Evolutionary conservation across 2,329 filamentous ascomycete genomes (phyloP).

Genomic region (Fusarium citri): DNA sequence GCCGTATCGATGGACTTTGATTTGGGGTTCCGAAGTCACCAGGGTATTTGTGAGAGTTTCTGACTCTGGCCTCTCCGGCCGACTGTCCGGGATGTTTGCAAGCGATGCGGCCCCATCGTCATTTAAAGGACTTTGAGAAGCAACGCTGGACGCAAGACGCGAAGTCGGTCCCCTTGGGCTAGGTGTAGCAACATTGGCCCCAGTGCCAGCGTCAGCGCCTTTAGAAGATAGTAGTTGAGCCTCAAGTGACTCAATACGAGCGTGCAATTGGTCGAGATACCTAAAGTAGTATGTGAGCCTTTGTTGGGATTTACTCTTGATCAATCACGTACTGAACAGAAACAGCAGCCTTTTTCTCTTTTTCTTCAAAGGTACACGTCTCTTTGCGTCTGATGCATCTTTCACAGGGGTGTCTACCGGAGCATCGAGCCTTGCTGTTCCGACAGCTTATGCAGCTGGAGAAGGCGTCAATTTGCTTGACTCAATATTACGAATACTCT

Average conservation of each 20-base stretch:
- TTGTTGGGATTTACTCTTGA: not conserved
- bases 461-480: not conserved
- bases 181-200: too few species aligned
- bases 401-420: slow-evolving; percentile 33
- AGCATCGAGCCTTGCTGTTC: slow-evolving; percentile 37
- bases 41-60: slow-evolving; percentile 31
- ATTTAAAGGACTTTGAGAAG: not conserved
- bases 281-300: not conserved
- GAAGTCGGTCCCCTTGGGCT: not conserved
- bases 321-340: slow-evolving; percentile 24
- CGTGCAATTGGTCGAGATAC: slow-evolving; percentile 34
- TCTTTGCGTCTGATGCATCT: slow-evolving; percentile 33
- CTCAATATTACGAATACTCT: not conserved
- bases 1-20: slow-evolving; percentile 37
- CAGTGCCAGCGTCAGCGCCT: not conserved
- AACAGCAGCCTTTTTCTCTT: slow-evolving; percentile 31
- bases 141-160: not conserved
- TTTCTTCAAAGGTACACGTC: slow-evolving; percentile 33
- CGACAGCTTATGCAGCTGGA: slow-evolving; percentile 35
- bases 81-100: not conserved
- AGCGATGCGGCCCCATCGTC: not conserved
- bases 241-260: slow-evolving; percentile 31
- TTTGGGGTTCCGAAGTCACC: slow-evolving; percentile 34
- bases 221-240: slow-evolving; percentile 3
- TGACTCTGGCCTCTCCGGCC: not conserved